Evolutionary conservation across 768 basidiomycete genomes (phyloP).

Genomic region (Termitomyces heimii): DNA sequence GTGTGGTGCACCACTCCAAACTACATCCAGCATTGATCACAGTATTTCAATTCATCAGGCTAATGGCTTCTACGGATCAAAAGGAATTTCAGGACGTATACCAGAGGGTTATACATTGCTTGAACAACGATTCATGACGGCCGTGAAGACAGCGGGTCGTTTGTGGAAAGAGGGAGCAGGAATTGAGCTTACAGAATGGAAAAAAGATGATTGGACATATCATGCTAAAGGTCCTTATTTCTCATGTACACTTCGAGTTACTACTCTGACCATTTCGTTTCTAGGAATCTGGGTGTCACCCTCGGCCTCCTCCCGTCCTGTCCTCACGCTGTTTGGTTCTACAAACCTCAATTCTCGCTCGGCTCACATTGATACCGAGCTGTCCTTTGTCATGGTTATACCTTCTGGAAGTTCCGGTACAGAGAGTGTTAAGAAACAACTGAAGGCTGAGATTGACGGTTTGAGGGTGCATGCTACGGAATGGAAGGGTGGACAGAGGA

Average conservation of each 20-base stretch:
- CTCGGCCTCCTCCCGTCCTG: conserved; percentile 39
- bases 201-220: conserved; percentile 89
- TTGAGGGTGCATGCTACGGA: conserved; percentile 43
- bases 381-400: conserved; percentile 81
- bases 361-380: conserved; percentile 84
- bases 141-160: conserved; percentile 44
- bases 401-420: conserved; percentile 21
- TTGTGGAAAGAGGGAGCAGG: conserved; percentile 36
- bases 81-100: conserved; percentile 86
- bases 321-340: conserved; percentile 85
- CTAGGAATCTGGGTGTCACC: conserved; percentile 85
- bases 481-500: conserved; percentile 57
- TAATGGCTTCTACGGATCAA: conserved; percentile 91
- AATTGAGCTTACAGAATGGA: conserved; percentile 84
- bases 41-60: conserved; percentile 54
- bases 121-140: conserved; percentile 78
- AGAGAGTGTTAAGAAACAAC: conserved; percentile 34
- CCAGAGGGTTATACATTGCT: conserved; percentile 92
- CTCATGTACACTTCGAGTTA: background rate
- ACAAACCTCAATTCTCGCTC: conserved; percentile 94
- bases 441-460: conserved; percentile 48
- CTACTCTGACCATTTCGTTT: background rate
- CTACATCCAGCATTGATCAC: background rate
- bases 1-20: conserved; percentile 10
- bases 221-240: conserved; percentile 83